A percentile compares a stretch with the other conserved stretches of the same genome.
These are phyloP conservation scores for Aspergillus piperis DNA, from an alignment of 2,329 filamentous ascomycete species.

Conservation along the genomic window DNA sequence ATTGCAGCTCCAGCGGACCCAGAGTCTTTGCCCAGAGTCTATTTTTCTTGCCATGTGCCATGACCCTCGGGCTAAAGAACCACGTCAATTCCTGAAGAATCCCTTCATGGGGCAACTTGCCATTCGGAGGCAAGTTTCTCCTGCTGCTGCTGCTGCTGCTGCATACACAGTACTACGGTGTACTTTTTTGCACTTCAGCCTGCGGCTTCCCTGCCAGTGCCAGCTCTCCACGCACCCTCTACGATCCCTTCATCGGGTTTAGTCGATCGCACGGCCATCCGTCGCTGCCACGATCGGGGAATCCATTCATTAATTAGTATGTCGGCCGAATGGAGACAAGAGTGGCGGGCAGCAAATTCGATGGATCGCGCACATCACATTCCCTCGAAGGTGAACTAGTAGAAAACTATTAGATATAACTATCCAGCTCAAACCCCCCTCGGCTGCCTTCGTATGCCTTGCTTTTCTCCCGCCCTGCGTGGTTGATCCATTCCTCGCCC, in stretches of 20 bases:
- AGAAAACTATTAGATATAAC: slow-evolving; percentile 1
- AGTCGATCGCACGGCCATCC: too few relatives aligned
- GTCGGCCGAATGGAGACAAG: not conserved
- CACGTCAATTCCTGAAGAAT: not conserved
- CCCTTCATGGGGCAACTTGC: not conserved
- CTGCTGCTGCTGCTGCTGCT: not conserved
- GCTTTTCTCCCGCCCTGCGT: not conserved
- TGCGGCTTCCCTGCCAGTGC: not conserved
- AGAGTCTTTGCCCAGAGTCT: not conserved
- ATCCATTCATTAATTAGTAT: not conserved
- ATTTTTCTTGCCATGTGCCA: not conserved
- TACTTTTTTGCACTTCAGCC: too few relatives aligned
- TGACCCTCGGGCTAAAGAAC: not conserved
- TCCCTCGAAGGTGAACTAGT: not conserved
- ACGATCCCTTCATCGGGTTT: not conserved
- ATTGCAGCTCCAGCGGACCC: not conserved
- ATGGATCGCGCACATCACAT: not conserved
- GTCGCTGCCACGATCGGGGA: not conserved
- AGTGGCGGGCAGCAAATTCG: not conserved
- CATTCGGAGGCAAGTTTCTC: not conserved
- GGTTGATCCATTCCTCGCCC: not conserved
- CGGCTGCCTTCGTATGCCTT: not conserved
- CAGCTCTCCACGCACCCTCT: not conserved
- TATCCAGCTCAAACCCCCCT: not conserved
- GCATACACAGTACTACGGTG: not conserved